Evolutionary conservation across 805 yeast genomes (phyloP).

Genomic region (Lipomyces lipofer): DNA sequence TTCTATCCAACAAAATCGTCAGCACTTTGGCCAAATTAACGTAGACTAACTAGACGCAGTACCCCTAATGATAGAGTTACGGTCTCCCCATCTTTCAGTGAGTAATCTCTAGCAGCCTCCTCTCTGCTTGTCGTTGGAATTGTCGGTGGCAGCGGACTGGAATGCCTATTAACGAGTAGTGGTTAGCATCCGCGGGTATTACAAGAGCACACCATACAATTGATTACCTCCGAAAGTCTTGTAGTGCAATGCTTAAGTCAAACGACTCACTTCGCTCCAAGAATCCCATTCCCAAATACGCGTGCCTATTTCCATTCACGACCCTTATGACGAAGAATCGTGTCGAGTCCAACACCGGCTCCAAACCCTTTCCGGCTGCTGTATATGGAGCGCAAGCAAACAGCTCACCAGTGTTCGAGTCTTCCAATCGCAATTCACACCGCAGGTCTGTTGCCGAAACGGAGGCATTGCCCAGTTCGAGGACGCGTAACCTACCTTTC

Average conservation of each 20-base stretch:
- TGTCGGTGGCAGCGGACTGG: not conserved
- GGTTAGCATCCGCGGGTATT: not conserved
- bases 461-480: conserved; percentile 32
- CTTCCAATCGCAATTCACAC: conserved; percentile 39
- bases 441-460: conserved; percentile 12
- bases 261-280: conserved; percentile 40
- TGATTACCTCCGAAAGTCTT: conserved; percentile 37
- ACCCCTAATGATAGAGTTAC: conserved; percentile 33
- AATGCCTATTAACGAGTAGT: no score
- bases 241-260: conserved; percentile 44
- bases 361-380: conserved; percentile 39
- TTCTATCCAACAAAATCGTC: not conserved
- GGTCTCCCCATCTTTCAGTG: conserved; percentile 35
- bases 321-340: conserved; percentile 43
- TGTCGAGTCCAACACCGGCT: conserved; percentile 39
- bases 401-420: conserved; percentile 35
- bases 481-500: conserved; percentile 40
- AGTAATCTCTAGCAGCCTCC: conserved; percentile 30
- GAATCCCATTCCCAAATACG: conserved; percentile 48
- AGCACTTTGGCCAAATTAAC: no score
- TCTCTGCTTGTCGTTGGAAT: not conserved
- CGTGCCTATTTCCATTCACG: conserved; percentile 38
- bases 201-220: not conserved
- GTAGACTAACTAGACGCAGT: no score
- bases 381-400: conserved; percentile 44